Base-by-base conservation (phyloP, 805 yeast genomes). In the Yarrowia sp. region DNA sequence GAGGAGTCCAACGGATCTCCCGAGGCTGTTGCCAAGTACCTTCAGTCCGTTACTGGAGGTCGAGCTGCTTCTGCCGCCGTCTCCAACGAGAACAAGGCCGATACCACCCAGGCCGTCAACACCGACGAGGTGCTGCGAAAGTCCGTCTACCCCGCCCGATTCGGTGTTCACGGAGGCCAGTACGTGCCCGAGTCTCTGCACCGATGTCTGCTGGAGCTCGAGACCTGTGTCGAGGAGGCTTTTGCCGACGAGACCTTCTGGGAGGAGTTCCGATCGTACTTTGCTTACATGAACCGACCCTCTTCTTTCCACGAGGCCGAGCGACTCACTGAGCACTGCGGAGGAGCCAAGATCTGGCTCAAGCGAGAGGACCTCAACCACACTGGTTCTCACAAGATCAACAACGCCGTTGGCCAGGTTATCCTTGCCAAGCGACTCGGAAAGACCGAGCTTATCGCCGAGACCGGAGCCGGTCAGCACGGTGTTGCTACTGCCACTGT, bases 131-230 rank as follows among this genome's bases (percentile, higher is more conserved):
- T 61, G 28, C 55, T 47, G 36, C 55, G 65, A 39, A 48, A 48
- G 44, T 38, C 47, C 22, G 65, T 31, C 66, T 89, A 83, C 74
- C 83, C 86, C 69, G 88, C 93, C 65, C 82, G 88, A 68, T 93
- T 93, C 72, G 99, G 98, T 73, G 92, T 86, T 58, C 96, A 91
- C 74, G 99, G 99, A 75, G 99, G 99, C 67, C 99, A 95, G 79
- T 95, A 91, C 74, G 99, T 95, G 44, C 99, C 99, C 43, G 99
- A 95, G 80, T 90, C 96, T 22, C 80, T 95, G 73, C 93, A 92
- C 77, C 84, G 96, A 48, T 93, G 98, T 80, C 82, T 95, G 71
- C 84, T 86, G 67, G 96, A 95, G 78, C 83, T 95, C 66, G 99
- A 95, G 79, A 80, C 75, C 64, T 98, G 91, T 4, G 96, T 92